phyloP scores from a whole-genome alignment of 2,329 filamentous ascomycete species.

The Aspergillus piperis region DNA sequence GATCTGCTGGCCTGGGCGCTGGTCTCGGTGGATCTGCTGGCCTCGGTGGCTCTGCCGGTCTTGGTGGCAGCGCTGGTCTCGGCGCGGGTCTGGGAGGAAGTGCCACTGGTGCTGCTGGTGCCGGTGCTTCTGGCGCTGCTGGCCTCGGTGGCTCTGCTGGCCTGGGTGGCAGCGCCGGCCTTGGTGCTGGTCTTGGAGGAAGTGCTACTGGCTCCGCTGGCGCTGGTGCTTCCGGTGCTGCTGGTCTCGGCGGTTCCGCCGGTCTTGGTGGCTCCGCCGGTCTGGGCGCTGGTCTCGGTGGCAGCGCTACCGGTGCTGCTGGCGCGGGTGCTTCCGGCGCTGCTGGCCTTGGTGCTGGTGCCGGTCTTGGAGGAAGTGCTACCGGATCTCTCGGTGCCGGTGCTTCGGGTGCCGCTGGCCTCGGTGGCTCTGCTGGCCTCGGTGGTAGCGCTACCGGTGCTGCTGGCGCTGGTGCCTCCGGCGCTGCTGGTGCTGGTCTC shows the following conservation, averaged over 20 bases:
- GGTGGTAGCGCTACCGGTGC: neutral
- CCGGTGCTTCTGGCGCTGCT: neutral
- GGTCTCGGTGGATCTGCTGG: neutral
- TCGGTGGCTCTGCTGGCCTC: neutral
- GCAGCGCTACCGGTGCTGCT: neutral
- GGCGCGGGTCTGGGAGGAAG: neutral
- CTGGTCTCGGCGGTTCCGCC: neutral
- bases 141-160: neutral
- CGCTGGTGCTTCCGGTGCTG: neutral
- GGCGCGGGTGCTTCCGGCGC: neutral
- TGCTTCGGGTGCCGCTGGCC: neutral
- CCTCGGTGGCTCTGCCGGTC: neutral
- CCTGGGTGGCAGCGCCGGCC: slow-evolving; percentile 4
- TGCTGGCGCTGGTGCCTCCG: neutral
- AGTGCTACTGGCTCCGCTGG: neutral
- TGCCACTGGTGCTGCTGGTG: neutral
- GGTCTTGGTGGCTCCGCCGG: neutral
- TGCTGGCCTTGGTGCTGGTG: neutral
- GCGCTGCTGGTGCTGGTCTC: neutral
- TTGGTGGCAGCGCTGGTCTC: slow-evolving; percentile 2
- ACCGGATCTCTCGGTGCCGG: neutral
- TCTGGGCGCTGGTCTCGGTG: neutral
- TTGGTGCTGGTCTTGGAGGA: slow-evolving; percentile 1
- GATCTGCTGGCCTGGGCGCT: neutral
- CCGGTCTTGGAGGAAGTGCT: neutral